Percentiles rank a stretch among this genome's conserved stretches.
These are phyloP conservation scores for Solanum etuberosum DNA, from an alignment of 257 asterid species.

Conservation along the genomic window DNA sequence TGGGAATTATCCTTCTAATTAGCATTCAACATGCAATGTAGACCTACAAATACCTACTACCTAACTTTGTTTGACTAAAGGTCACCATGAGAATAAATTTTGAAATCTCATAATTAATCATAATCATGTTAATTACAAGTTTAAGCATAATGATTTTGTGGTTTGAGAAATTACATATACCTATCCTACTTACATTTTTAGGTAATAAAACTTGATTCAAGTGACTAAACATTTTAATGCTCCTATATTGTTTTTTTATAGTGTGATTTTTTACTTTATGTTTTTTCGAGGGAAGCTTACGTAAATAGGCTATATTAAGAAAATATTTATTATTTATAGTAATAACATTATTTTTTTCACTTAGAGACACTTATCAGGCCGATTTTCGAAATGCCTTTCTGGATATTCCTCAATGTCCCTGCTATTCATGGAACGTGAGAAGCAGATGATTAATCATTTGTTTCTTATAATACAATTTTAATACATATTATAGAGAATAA, in stretches of 20 bases:
- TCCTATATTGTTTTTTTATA: neutral
- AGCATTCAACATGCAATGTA: neutral
- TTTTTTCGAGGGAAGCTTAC: too few species aligned
- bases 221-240: neutral
- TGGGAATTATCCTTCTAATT: neutral
- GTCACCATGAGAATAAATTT: neutral
- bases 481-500: neutral
- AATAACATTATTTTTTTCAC: too few species aligned
- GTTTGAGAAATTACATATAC: neutral
- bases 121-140: neutral
- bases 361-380: too few species aligned
- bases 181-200: neutral
- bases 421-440: too few species aligned
- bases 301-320: too few species aligned
- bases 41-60: neutral
- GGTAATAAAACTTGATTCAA: neutral
- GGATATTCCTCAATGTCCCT: too few species aligned
- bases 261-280: too few species aligned
- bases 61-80: neutral
- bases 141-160: neutral
- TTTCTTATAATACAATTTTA: too few species aligned
- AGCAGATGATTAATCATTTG: too few species aligned
- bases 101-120: neutral
- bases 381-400: too few species aligned
- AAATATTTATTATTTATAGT: too few species aligned